phyloP scores from a whole-genome alignment of 2,329 filamentous ascomycete genomes.

The Hypoxylon sp. region DNA sequence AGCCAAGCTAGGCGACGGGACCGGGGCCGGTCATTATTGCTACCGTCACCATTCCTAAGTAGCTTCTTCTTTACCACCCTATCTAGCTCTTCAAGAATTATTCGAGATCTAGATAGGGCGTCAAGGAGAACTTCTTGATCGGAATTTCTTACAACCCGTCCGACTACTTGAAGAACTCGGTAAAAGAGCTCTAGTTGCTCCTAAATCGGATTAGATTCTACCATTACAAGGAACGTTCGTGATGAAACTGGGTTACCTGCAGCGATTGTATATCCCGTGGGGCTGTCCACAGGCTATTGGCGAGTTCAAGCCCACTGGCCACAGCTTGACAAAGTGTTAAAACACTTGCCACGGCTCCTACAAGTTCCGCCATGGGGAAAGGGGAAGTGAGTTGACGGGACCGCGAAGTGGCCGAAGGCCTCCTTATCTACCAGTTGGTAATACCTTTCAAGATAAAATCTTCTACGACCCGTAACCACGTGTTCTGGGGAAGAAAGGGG shows the following conservation, averaged over 20 bases:
- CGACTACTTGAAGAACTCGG: background rate
- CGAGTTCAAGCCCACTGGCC: background rate
- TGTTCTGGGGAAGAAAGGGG: background rate
- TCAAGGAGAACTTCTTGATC: background rate
- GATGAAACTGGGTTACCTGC: background rate
- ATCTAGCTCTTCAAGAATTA: background rate
- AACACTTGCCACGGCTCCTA: background rate
- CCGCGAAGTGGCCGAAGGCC: too few relatives aligned
- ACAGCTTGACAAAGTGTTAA: slow-evolving; percentile 1
- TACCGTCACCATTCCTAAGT: background rate
- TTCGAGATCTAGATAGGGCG: background rate
- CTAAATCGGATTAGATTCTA: background rate
- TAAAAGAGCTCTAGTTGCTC: background rate
- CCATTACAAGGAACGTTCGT: background rate
- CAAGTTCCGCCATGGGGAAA: background rate
- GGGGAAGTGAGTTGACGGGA: too few relatives aligned
- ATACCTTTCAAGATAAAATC: background rate
- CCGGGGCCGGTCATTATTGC: background rate
- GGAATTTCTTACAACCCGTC: background rate
- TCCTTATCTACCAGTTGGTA: background rate
- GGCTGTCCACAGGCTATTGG: background rate
- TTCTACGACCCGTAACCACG: background rate
- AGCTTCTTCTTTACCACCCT: background rate
- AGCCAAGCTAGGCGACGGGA: background rate
- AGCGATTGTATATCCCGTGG: background rate